These are phyloP conservation scores for Rhizomucor pusillus DNA, from an alignment of 371 early-diverging fungal species.

Conservation along the genomic window DNA sequence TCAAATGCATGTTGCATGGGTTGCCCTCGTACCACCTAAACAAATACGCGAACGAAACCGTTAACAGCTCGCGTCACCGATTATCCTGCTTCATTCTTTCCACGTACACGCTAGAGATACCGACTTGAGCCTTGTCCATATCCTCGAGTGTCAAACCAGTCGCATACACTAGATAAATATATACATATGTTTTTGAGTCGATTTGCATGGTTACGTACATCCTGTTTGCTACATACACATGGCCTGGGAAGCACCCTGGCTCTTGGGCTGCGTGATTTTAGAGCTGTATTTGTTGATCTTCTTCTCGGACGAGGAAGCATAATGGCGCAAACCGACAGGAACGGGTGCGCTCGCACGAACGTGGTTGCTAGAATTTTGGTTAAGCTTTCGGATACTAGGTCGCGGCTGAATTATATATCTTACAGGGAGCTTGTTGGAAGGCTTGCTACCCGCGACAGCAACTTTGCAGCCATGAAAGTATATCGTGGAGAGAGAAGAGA, in stretches of 20 bases:
- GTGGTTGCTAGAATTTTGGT: neutral
- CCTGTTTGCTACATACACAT: slow-evolving; percentile 85
- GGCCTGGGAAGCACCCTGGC: slow-evolving; percentile 95
- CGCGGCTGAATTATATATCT: neutral
- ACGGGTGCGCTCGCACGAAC: slow-evolving; percentile 7
- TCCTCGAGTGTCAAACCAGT: slow-evolving; percentile 84
- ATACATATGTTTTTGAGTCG: neutral
- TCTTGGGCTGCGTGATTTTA: slow-evolving; percentile 89
- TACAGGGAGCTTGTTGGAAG: slow-evolving; percentile 25
- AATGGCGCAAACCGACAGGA: slow-evolving; percentile 37
- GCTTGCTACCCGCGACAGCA: slow-evolving; percentile 29
- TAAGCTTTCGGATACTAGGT: neutral
- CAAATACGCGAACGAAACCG: slow-evolving; percentile 3
- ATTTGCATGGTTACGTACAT: too few relatives aligned
- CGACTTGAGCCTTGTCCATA: slow-evolving; percentile 88
- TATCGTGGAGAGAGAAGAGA: slow-evolving; percentile 8
- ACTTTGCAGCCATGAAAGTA: slow-evolving; percentile 33
- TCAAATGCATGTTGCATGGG: slow-evolving; percentile 98
- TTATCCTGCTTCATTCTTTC: neutral
- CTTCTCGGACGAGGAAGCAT: slow-evolving; percentile 33
- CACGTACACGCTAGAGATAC: slow-evolving; percentile 87
- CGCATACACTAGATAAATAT: slow-evolving; percentile 69
- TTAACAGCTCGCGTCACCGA: slow-evolving; percentile 12
- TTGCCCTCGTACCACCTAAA: slow-evolving; percentile 96
- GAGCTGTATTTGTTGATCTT: slow-evolving; percentile 77